Evolutionary conservation across 2,329 filamentous ascomycete species (phyloP), one percentile per base, ranked within the genome.

Genomic region (Diaporthe vexans): DNA sequence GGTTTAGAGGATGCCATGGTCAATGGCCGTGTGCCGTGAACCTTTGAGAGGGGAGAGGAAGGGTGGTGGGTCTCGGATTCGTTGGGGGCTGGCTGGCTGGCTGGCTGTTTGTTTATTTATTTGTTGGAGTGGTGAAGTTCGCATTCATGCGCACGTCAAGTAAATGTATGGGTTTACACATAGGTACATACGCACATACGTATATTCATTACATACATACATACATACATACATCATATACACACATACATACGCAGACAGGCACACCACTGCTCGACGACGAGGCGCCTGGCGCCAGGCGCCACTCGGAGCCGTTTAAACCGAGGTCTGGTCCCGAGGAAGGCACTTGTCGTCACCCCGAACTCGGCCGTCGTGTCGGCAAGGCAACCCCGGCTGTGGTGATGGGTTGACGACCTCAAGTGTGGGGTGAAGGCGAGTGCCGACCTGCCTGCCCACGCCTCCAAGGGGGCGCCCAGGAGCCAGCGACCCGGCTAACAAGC

Each of bases 1-100:
- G 82, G 81, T 75, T 85, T 86, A 9, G 77, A 24, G 65, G 80
- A 75, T 24, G 81, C 74, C 78, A 82, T 43, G 40, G 40, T 17
- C 40, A 3, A 15, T 5, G 40, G 13, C 15, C 11, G 13, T 40
- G 9, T 35, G 63, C 15, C 29, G 46, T 21, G 63, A 40, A 58
- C 72, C 43, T 6, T 26, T 33, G 71, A 33, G n/a, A 26, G 29
- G 9, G 21, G 21, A 51, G 21, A 21, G 21, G 10, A 10, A 11
- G n/a, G 35, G 10, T 2, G 35, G 35, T 37, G 33, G 63, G 37
- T 48, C 10, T 48, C 43, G 8, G 17, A 17, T 15, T 65, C 40
- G 24, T 71, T 17, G 43, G 43, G 26, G 24, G 43, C 5, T 26
- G 24, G 21, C 29, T 51, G 24, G 4, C 29, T 35, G 54, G 7